Base-by-base conservation (phyloP, 352 stramenopile species). In the Phytophthora kernoviae region DNA sequence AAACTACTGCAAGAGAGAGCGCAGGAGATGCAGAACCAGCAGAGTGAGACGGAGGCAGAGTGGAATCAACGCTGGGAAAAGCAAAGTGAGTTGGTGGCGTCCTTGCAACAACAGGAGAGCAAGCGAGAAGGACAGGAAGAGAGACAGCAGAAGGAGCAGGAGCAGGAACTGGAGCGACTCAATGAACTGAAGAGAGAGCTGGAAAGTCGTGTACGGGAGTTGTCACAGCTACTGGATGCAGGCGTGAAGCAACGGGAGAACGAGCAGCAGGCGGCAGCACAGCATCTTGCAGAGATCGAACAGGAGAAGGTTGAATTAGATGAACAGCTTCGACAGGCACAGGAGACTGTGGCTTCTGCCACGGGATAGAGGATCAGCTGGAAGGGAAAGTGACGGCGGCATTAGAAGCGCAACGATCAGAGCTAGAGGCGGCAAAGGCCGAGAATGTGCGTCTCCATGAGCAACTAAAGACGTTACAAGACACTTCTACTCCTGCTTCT, bases 161-260 rank as follows among this genome's bases (percentile, higher is more conserved):
- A 73, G 5, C 67, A 70, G 22, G 55, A 87, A 33, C 55, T 65
- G 1, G 48, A 68, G 12, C 58, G 80, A 15, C 17, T 83, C 30
- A 59, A 81, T 21, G 62, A 65, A 15, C 36, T 72, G 6, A 30
- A 30, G 27, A 9, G n/a, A 12, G 61, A 72, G 20, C 17, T 68
- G 34, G 62, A 75, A 42, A 72, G 51, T 21, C 56, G 26, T 9
- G 50, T 70, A 5, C n/a, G 48, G 4, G 58, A 70, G 15, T 33
- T 73, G 43, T 62, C 48, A 18, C 49, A 65, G 32, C 33, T 61
- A 14, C 32, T 73, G 39, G 55, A 73, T 30, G 47, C 54, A 8
- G 43, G 51, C n/a, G n/a, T 34, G 0, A 54, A 65, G 26, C 27
- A 65, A 15, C 41, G 55, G 40, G 37, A 70, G 20, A 21, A 21